These are phyloP conservation scores for Nidularia sp. DNA, from an alignment of 768 basidiomycete species.

Conservation along the genomic window DNA sequence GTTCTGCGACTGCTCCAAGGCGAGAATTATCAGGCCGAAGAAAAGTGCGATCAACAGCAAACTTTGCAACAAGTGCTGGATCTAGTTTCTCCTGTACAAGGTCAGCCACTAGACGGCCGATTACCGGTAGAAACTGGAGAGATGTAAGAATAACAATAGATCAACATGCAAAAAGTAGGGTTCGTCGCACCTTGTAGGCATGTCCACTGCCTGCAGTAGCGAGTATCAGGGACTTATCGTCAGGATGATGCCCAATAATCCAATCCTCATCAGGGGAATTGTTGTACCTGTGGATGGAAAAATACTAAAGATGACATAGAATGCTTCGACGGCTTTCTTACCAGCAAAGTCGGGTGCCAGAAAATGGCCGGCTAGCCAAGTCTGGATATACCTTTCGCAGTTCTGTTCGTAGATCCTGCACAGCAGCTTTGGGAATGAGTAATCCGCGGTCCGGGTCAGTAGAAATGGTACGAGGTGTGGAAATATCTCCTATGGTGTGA, in stretches of 20 bases:
- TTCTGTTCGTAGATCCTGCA: conserved; percentile 45
- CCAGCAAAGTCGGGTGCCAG: conserved; percentile 85
- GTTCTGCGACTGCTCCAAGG: conserved; percentile 23
- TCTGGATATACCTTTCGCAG: conserved; percentile 69
- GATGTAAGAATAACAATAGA: conserved; percentile 3
- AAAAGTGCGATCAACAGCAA: conserved; percentile 53
- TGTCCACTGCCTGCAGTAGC: conserved; percentile 91
- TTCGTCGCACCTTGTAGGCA: conserved; percentile 66
- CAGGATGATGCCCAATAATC: conserved; percentile 74
- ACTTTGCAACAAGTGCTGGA: conserved; percentile 47
- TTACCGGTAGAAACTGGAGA: conserved; percentile 77
- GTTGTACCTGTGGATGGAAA: conserved; percentile 81
- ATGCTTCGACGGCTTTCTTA: conserved; percentile 25
- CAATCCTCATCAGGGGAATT: conserved; percentile 86
- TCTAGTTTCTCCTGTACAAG: conserved; percentile 64
- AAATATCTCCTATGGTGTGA: conserved; percentile 44
- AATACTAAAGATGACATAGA: conserved; percentile 3
- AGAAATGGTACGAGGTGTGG: conserved; percentile 72
- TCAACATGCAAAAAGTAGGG: neutral
- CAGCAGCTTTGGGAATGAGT: conserved; percentile 58
- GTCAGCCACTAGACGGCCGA: conserved; percentile 75
- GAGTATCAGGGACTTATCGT: conserved; percentile 57
- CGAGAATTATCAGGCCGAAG: neutral
- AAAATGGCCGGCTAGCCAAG: conserved; percentile 69
- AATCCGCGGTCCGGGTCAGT: conserved; percentile 57